Base-by-base conservation (phyloP, 169 alveolate species). In the Plasmodium chabaudi region DNA sequence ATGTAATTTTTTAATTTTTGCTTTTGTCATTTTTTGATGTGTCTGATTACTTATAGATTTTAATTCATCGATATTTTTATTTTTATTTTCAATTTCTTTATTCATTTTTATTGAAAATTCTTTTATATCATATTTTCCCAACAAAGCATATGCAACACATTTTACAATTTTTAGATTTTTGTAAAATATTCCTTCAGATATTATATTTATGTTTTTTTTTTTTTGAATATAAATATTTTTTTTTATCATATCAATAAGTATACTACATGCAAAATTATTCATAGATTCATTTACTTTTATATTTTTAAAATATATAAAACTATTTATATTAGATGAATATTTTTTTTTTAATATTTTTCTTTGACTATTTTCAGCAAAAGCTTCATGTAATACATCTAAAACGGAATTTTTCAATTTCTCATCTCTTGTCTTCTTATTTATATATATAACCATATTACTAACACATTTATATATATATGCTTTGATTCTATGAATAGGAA, bases 201-300 rank as follows among this genome's bases (percentile, higher is more conserved):
- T 19, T 15, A 77, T 13, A 13, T 77, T 77, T n/a, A 77, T 51
- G n/a, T 77, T 77, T 44, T 4, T 77, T 51, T 64, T 77, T 3
- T 53, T 77, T 34, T 34, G 42, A 0, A 25, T 68, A 23, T 63
- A 77, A 19, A 77, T 51, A 27, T 63, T 77, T 77, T 77, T 77
- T 15, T 77, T 77, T 1, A 64, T 27, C 10, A 77, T 15, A 25
- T 77, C 88, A 9, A 77, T 77, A 6, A 77, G 59, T 34, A 77
- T 44, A 64, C 88, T 77, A 42, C 88, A 77, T 9, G 88, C 67
- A 56, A 77, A 77, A 23, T 77, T 77, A 57, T 77, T 77, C 4
- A 77, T 9, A 15, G 59, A 25, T 21, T 77, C 88, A 2, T 63
- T 25, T 53, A 64, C 34, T 34, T 68, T 25, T 0, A 9, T 23